Evolutionary conservation across 768 basidiomycete species (phyloP), one percentile per base, ranked within the genome.

Genomic region (Asterophora parasitica): DNA sequence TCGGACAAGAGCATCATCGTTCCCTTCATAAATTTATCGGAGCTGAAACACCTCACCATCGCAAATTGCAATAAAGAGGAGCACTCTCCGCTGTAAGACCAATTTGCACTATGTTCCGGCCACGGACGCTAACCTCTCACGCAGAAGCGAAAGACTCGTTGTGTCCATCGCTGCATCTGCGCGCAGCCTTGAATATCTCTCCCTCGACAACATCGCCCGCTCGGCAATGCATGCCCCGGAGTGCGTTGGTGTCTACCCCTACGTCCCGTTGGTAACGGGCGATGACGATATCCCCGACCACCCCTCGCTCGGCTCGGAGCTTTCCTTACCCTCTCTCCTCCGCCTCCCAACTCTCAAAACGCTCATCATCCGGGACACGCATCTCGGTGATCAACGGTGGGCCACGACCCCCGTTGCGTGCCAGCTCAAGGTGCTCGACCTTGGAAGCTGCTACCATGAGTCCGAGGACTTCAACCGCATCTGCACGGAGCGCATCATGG

Each of bases 311-410:
- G 82, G 78, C 31, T 64, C 74, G 15, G 75, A 78, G 33, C 79
- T 88, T 42, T 72, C 69, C 15, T 75, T 88, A 1, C 84, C 85
- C 1, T 79, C 77, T 10, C 77, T 88, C 44, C 74, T 88, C 41
- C 74, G 75, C 54, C 72, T 88, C 39, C 75, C 82, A 6, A 70
- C 77, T 37, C 78, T 88, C 32, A 73, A 70, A 23, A 75, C 73
- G 53, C 81, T 88, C 53, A 72, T 73, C 35, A 78, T 88, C 56
- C 76, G 75, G 47, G 84, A 86, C 59, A 85, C 83, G 0, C 85
- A 86, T 64, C 74, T 88, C 47, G 84, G 83, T 12, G 81, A 83
- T 61, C 67, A 68, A 40, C 67, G 67, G 30, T 83, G 81, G 82
- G 65, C 71, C n/a, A 66, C 69, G 19, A 72, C 70, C n/a, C 72